A percentile compares a stretch with the other conserved stretches of the same genome.
Evolutionary conservation across 129 eudicot species (phyloP).

Genomic region (Smallanthus sonchifolius): DNA sequence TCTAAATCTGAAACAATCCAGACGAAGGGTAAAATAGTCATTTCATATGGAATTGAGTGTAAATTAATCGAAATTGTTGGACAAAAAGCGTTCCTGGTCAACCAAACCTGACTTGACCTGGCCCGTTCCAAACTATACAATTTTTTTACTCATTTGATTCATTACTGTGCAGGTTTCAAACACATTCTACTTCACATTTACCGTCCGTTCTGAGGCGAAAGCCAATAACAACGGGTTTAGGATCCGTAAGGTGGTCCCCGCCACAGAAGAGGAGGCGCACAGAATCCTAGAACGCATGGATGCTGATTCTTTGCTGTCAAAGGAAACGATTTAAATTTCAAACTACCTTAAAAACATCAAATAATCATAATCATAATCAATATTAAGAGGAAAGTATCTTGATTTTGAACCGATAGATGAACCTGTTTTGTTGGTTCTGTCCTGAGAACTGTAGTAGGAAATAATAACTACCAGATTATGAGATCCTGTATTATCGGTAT

Average conservation of each 20-base stretch:
- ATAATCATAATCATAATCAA: conserved; percentile 2
- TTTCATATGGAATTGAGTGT: background rate
- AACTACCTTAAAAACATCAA: background rate
- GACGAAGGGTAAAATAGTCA: background rate
- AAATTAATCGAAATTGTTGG: background rate
- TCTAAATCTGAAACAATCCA: background rate
- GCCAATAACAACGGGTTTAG: conserved; percentile 50
- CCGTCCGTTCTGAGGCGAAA: conserved; percentile 81
- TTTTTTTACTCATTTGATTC: background rate
- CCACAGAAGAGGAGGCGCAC: conserved; percentile 97
- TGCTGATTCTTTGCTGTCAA: conserved; percentile 47
- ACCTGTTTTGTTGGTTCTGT: background rate
- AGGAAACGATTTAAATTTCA: background rate
- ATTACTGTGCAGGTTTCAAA: conserved; percentile 67
- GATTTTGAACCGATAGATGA: background rate
- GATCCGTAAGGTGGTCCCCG: conserved; percentile 93
- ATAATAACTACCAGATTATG: conserved; percentile 13
- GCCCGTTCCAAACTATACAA: background rate
- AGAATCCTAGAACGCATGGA: conserved; percentile 84
- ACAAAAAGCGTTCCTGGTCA: background rate
- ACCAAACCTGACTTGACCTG: background rate
- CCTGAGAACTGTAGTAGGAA: conserved; percentile 3
- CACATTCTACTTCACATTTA: conserved; percentile 91
- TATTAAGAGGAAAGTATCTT: background rate
- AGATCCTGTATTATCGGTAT: background rate